Percentiles rank a stretch among this genome's conserved stretches.
Conservation (phyloP, 352 stramenopile genomes). For the Phytopythium cucurbitacearum region DNA sequence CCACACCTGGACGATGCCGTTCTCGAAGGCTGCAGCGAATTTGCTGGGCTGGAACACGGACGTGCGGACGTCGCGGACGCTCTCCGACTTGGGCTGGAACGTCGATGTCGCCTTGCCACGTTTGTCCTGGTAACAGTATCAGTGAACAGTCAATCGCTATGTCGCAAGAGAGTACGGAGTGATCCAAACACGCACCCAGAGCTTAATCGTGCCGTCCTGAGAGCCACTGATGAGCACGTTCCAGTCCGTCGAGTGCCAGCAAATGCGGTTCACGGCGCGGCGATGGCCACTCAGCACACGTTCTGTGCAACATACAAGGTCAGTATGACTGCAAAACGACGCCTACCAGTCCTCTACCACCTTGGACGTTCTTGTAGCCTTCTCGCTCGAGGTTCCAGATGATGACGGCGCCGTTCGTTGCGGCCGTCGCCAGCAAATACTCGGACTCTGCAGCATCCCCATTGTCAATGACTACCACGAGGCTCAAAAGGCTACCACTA, state of each 20-base stretch:
- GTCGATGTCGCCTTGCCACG: conserved; percentile 64
- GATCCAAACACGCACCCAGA: conserved; percentile 48
- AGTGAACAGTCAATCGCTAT: conserved; percentile 1
- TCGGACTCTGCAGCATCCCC: conserved; percentile 48
- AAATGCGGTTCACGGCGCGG: conserved; percentile 85
- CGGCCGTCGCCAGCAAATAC: conserved; percentile 79
- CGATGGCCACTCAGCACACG: conserved; percentile 77
- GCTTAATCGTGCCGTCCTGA: conserved; percentile 84
- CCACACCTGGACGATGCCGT: conserved; percentile 85
- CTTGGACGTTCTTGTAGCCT: conserved; percentile 87
- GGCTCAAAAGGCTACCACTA: neutral
- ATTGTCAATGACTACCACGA: neutral
- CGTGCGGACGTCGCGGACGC: conserved; percentile 76
- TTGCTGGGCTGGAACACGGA: conserved; percentile 70
- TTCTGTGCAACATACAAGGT: conserved; percentile 30
- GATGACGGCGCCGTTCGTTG: conserved; percentile 80
- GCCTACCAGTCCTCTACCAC: conserved; percentile 13
- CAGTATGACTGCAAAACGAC: neutral
- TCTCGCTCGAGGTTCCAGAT: conserved; percentile 87
- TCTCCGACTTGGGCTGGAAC: conserved; percentile 85
- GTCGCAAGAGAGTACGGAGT: neutral
- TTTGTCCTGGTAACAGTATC: conserved; percentile 46
- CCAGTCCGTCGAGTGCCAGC: conserved; percentile 77
- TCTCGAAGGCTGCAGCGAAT: conserved; percentile 84
- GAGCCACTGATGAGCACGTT: conserved; percentile 84